phyloP scores from a whole-genome alignment of 768 basidiomycete genomes.

The Tremella yokohamensis region DNA sequence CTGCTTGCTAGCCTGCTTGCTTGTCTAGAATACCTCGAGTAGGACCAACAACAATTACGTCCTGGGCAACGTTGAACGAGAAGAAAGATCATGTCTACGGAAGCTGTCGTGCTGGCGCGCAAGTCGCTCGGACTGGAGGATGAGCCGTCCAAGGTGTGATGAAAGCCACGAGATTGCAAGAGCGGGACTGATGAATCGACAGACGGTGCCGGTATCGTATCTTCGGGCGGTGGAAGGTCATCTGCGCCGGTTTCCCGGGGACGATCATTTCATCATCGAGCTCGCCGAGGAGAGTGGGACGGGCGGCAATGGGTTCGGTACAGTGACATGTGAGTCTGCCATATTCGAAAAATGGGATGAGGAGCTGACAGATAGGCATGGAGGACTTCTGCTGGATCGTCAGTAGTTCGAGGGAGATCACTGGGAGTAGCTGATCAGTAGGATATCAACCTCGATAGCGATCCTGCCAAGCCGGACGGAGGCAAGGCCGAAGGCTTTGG shows the following conservation, averaged over 20 bases:
- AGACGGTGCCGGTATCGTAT: neutral
- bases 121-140: constrained; percentile 2
- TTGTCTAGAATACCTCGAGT: no score
- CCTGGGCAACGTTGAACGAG: no score
- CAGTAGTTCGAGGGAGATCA: neutral
- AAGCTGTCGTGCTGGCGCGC: neutral
- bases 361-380: constrained; percentile 29
- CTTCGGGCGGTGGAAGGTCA: neutral
- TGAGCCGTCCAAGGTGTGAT: neutral
- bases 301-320: constrained; percentile 39
- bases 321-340: constrained; percentile 34
- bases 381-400: constrained; percentile 43
- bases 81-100: no score
- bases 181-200: neutral
- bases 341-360: neutral
- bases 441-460: constrained; percentile 34
- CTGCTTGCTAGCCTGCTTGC: no score
- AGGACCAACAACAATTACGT: no score
- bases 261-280: constrained; percentile 35
- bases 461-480: constrained; percentile 25
- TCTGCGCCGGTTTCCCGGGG: neutral
- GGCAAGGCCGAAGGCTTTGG: constrained; percentile 34
- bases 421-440: constrained; percentile 2
- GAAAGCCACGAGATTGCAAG: no score
- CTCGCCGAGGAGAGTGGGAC: constrained; percentile 15